Evolutionary conservation across 345 rosid genomes (phyloP), one percentile per base, ranked within the genome.

Genomic region (Populus davidiana): DNA sequence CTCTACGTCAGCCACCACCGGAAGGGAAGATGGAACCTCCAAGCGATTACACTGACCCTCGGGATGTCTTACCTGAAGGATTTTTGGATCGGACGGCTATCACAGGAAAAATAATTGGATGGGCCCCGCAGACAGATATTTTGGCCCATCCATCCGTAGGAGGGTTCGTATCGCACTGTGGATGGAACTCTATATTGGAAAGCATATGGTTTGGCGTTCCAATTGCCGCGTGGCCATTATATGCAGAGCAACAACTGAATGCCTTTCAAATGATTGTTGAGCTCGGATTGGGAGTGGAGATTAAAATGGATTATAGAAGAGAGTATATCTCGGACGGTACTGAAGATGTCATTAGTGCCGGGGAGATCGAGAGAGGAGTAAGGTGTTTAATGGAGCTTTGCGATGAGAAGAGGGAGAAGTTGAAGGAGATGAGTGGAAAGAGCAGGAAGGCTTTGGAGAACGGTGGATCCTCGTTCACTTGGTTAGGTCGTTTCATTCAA

Each of bases 121-220:
- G 78, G 78, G 77, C 64, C 31, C 64, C 71, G 1, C 71, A 75
- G 41, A 33, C 6, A 2, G 13, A 29, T 20, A 7, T 75, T 18
- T 10, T 75, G 23, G 72, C 27, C 7, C 72, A 75, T 41, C 72
- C 38, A 17, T 63, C 78, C 0, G 20, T 75, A 2, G 66, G 78
- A 16, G 78, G 72, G 5, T 75, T 75, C 25, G 78, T 75, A 0
- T 75, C 78, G 0, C 78, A 75, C n/a, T 67, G 78, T 17, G 78
- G 78, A 9, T 75, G 72, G 78, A 75, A 75, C 9, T 75, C 78
- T 6, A 1, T 25, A 3, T 3, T 75, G 36, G 78, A 75, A 49
- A 75, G 78, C 18, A 17, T 75, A 2, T 47, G 72, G 76, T 23
- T 9, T 23, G 72, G 52, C 17, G 72, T 75, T 21, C 78, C 78